Conservation (phyloP, 768 basidiomycete genomes). For the Psilocybe cyanescens region DNA sequence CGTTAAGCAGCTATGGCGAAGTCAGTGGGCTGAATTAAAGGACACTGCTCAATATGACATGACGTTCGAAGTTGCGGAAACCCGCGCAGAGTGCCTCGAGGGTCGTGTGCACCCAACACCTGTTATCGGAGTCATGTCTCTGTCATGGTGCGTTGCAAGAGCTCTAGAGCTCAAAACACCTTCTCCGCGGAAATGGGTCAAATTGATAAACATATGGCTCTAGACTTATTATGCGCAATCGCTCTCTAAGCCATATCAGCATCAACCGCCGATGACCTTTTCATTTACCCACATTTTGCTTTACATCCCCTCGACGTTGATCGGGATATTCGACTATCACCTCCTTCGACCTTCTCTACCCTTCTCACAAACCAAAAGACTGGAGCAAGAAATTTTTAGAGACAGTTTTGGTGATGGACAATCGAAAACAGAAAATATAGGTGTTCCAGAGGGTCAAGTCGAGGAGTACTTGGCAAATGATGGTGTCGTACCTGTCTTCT, state of each 20-base stretch:
- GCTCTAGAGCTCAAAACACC: background rate
- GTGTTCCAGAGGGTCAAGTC: slow-evolving; percentile 17
- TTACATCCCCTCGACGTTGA: slow-evolving; percentile 28
- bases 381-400: background rate
- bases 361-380: slow-evolving; percentile 4
- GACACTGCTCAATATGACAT: slow-evolving; percentile 52
- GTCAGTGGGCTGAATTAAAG: slow-evolving; percentile 50
- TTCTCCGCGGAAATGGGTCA: background rate
- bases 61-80: slow-evolving; percentile 48
- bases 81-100: slow-evolving; percentile 41
- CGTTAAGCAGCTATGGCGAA: slow-evolving; percentile 43
- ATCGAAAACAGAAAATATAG: background rate
- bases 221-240: slow-evolving; percentile 1
- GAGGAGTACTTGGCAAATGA: slow-evolving; percentile 47
- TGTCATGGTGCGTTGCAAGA: slow-evolving; percentile 32
- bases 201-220: background rate
- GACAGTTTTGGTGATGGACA: background rate
- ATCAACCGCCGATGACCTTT: background rate
- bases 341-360: slow-evolving; percentile 36
- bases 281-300: slow-evolving; percentile 12
- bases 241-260: slow-evolving; percentile 20
- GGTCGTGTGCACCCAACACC: slow-evolving; percentile 37
- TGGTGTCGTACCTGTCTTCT: slow-evolving; percentile 52
- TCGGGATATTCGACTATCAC: slow-evolving; percentile 43
- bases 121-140: slow-evolving; percentile 48